phyloP scores from a whole-genome alignment of 768 basidiomycete genomes.

The Melanogaster broomeanus region DNA sequence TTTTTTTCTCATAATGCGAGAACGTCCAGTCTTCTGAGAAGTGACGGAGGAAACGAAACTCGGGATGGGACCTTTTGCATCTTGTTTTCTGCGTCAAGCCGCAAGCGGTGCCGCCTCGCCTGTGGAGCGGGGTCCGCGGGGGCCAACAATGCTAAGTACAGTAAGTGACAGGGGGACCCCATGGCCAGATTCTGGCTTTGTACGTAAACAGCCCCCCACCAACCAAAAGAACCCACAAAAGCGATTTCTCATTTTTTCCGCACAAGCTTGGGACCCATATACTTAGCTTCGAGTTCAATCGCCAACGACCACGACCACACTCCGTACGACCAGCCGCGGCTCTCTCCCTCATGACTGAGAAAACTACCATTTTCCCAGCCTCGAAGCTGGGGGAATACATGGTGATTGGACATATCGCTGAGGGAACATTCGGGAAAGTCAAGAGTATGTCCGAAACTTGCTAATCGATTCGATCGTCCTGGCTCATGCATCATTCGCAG shows the following conservation, averaged over 20 bases:
- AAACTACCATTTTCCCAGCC: conserved; percentile 45
- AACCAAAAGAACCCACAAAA: conserved; percentile 16
- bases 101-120: too few relatives aligned
- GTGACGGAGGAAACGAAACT: neutral
- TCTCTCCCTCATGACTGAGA: conserved; percentile 27
- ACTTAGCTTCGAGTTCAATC: neutral
- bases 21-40: neutral
- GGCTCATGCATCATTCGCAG: conserved; percentile 42
- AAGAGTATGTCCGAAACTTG: conserved; percentile 70
- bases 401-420: conserved; percentile 85
- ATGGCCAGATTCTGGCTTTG: neutral
- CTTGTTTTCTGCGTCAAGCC: too few relatives aligned
- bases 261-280: conserved; percentile 1
- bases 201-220: conserved; percentile 19
- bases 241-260: conserved; percentile 26
- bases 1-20: too few relatives aligned
- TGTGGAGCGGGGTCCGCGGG: conserved; percentile 19
- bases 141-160: conserved; percentile 9
- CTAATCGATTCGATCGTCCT: conserved; percentile 17
- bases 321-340: conserved; percentile 16
- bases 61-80: too few relatives aligned
- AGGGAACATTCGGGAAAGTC: conserved; percentile 98
- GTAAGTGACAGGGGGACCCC: conserved; percentile 29
- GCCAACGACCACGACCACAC: conserved; percentile 7
- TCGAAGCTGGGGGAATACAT: conserved; percentile 91